Percentiles rank a stretch among this genome's conserved stretches.
Conservation (phyloP, 495 filamentous ascomycete species). For the Clohesyomyces aquaticus region DNA sequence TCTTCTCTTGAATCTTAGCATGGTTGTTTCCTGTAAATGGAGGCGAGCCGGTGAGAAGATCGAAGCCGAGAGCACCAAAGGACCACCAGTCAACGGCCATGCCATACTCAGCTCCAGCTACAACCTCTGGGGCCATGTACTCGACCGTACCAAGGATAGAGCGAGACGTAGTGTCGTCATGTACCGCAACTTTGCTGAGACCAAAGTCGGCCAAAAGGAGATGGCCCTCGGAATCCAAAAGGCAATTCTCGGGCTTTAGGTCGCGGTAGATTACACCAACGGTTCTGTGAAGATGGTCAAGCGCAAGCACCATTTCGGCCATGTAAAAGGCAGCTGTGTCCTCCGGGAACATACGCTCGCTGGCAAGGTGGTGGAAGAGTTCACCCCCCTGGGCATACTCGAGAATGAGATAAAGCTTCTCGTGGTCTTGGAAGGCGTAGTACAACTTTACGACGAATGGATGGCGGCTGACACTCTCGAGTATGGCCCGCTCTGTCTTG, state of each 20-base stretch:
- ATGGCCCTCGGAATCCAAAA: slow-evolving; percentile 88
- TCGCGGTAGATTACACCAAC: slow-evolving; percentile 96
- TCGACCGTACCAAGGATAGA: slow-evolving; percentile 91
- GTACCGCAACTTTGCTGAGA: slow-evolving; percentile 90
- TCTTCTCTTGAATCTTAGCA: slow-evolving; percentile 89
- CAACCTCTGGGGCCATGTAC: slow-evolving; percentile 98
- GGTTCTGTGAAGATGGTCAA: slow-evolving; percentile 87
- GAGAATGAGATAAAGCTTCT: slow-evolving; percentile 96
- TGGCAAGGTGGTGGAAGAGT: slow-evolving; percentile 84
- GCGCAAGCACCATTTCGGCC: slow-evolving; percentile 92
- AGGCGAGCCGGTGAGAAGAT: slow-evolving; percentile 85
- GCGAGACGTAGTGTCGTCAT: slow-evolving; percentile 73
- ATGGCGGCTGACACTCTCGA: slow-evolving; percentile 93
- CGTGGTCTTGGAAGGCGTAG: slow-evolving; percentile 97
- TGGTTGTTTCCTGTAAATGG: slow-evolving; percentile 91
- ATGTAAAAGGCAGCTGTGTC: slow-evolving; percentile 92
- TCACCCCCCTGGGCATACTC: slow-evolving; percentile 99
- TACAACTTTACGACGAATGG: slow-evolving; percentile 97
- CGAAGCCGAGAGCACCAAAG: slow-evolving; percentile 86
- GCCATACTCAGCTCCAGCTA: slow-evolving; percentile 82
- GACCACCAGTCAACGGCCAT: slow-evolving; percentile 99
- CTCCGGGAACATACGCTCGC: slow-evolving; percentile 90
- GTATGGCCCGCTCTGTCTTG: slow-evolving; percentile 89
- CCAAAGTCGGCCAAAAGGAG: slow-evolving; percentile 96
- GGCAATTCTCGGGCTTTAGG: slow-evolving; percentile 96